These are phyloP conservation scores for Lichtheimia corymbifera DNA, from an alignment of 371 early-diverging fungal genomes.

Conservation along the genomic window DNA sequence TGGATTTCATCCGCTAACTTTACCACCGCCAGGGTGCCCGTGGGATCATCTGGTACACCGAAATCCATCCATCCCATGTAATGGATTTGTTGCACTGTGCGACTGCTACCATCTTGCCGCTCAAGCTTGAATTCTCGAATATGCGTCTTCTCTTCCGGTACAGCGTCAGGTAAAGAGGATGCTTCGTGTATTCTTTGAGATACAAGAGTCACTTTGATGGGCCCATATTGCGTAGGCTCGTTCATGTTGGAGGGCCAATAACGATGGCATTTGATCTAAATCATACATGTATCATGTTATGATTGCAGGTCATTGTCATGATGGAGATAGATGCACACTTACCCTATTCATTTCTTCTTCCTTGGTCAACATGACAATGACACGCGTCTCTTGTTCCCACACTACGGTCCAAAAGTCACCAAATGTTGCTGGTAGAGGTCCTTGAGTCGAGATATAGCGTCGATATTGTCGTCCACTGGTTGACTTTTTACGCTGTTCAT, in stretches of 20 bases:
- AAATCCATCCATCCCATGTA: constrained; percentile 93
- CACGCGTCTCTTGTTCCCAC: constrained; percentile 77
- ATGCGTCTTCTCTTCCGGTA: constrained; percentile 32
- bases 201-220: constrained; percentile 30
- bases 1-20: constrained; percentile 62
- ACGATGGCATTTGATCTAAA: constrained; percentile 65
- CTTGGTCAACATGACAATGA: constrained; percentile 90
- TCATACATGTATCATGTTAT: neutral
- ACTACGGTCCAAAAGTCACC: constrained; percentile 91
- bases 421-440: constrained; percentile 80
- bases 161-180: neutral
- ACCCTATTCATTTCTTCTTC: constrained; percentile 78
- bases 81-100: constrained; percentile 75
- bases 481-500: constrained; percentile 13
- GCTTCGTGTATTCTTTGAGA: constrained; percentile 23
- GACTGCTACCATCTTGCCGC: constrained; percentile 18
- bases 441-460: constrained; percentile 87
- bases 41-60: constrained; percentile 70
- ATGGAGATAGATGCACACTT: constrained; percentile 26
- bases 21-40: constrained; percentile 60
- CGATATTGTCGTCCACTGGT: constrained; percentile 19
- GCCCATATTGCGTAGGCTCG: constrained; percentile 41
- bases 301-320: neutral
- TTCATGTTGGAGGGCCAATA: constrained; percentile 69
- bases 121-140: constrained; percentile 19